A percentile compares a stretch with the other conserved stretches of the same genome.
Conservation (phyloP, 1,284 basidiomycete species). For the Anthracocystis panici-leucophaei region DNA sequence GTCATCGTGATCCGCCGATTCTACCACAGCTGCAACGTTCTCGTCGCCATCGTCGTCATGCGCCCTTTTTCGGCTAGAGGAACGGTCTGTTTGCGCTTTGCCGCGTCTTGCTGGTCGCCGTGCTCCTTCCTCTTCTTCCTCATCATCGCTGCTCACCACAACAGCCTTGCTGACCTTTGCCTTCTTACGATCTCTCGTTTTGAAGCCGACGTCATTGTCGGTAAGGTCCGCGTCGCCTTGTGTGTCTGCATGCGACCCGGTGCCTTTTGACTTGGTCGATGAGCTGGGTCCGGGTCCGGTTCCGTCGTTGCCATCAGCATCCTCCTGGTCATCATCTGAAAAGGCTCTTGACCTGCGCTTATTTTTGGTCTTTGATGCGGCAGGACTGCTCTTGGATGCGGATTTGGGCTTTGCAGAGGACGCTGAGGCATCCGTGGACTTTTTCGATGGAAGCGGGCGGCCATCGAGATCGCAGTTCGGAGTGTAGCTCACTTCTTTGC, state of each 20-base stretch:
- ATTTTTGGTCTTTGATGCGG: slow-evolving; percentile 8
- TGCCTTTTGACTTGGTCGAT: slow-evolving; percentile 5
- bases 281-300: slow-evolving; percentile 5
- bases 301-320: neutral
- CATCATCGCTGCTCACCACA: slow-evolving; percentile 12
- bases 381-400: neutral
- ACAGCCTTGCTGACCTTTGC: slow-evolving; percentile 7
- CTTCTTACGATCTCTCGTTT: slow-evolving; percentile 22
- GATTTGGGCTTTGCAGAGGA: slow-evolving; percentile 11
- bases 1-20: slow-evolving; percentile 8
- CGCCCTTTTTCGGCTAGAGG: neutral
- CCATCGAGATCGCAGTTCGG: slow-evolving; percentile 44
- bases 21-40: neutral
- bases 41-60: slow-evolving; percentile 7
- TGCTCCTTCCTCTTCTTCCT: neutral
- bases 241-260: neutral
- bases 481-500: slow-evolving; percentile 38
- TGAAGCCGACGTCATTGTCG: slow-evolving; percentile 36
- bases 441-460: slow-evolving; percentile 19
- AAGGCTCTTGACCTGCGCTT: slow-evolving; percentile 28
- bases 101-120: neutral
- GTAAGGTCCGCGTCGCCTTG: slow-evolving; percentile 29
- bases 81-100: neutral
- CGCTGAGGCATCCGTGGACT: slow-evolving; percentile 3
- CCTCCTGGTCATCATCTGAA: slow-evolving; percentile 31